Base-by-base conservation (phyloP, 2,329 filamentous ascomycete species). In the Ophioceras dolichostomum region DNA sequence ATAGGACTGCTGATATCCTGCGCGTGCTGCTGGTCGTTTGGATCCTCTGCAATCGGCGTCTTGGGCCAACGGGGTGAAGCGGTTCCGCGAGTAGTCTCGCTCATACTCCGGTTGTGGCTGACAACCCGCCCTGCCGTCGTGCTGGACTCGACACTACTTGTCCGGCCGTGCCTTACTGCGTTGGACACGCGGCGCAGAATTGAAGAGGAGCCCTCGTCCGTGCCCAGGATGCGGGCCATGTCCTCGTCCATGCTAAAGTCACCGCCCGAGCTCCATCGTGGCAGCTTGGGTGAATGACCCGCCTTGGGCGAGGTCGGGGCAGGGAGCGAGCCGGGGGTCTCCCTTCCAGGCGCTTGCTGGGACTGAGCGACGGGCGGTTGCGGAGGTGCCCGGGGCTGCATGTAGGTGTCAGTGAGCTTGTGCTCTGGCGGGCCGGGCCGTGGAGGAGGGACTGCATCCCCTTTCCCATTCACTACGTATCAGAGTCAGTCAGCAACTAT, bases 231-330 rank as follows among this genome's bases (percentile, higher is more conserved):
- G 40, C 88, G 80, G 38, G 84, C 83, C 76, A 95, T 86, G 53
- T 96, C 91, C 57, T 95, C 88, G 46, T 96, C 89, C 79, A 94
- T 78, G 41, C 83, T 91, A 52, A 95, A 91, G 46, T 94, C 87
- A 38, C 79, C 85, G 37, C 84, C 85, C 31, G 74, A 71, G 57
- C 82, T 94, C 74, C 74, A 84, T 50, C 79, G 70, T 45, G 81
- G 75, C 43, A 85, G 63, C 48, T 77, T 78, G 9, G 81, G 78
- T 9, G 80, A 83, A 28, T 38, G 44, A 4, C 45, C 45, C 10
- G 59, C 57, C 46, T 74, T 72, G n/a, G 45, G 62, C 42, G 56
- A 69, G 49, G 43, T 47, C 28, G 47, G 54, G 51, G 42, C 60
- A 52, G 48, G 63, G 49, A 37, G 41, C 36, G 67, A 61, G 42